phyloP scores from a whole-genome alignment of 768 basidiomycete genomes.

The Naganishia antarctica region DNA sequence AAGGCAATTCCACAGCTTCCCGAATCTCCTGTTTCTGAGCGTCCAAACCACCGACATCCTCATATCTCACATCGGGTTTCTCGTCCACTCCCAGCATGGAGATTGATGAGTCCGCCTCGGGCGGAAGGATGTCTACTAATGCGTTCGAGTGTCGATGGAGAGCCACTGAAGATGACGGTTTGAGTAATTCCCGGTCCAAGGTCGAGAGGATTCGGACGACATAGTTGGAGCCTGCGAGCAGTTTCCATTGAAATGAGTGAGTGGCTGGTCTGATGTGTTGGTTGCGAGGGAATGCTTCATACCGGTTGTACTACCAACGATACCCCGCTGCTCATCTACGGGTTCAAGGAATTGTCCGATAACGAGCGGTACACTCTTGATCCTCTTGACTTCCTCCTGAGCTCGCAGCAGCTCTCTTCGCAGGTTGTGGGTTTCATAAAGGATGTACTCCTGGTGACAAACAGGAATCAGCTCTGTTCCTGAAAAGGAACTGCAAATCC shows the following conservation, averaged over 20 bases:
- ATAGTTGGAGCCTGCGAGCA: conserved; percentile 87
- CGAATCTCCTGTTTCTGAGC: conserved; percentile 97
- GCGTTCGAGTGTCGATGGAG: conserved; percentile 98
- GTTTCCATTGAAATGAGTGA: no score
- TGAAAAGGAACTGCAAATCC: no score
- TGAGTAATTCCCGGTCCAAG: conserved; percentile 90
- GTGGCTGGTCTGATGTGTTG: no score
- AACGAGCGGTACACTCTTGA: conserved; percentile 95
- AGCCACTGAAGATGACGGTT: conserved; percentile 96
- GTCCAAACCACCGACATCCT: conserved; percentile 96
- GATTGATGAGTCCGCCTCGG: conserved; percentile 96
- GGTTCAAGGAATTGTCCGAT: conserved; percentile 99
- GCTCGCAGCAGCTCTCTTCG: conserved; percentile 97
- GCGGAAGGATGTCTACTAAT: conserved; percentile 94
- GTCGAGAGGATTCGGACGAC: conserved; percentile 96
- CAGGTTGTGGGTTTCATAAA: conserved; percentile 95
- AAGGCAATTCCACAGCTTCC: conserved; percentile 93
- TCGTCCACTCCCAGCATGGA: conserved; percentile 90
- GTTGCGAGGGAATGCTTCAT: conserved; percentile 11
- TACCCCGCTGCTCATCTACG: conserved; percentile 93
- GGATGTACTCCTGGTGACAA: conserved; percentile 82
- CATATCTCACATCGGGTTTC: conserved; percentile 87
- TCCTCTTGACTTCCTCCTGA: conserved; percentile 98
- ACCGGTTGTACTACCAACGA: conserved; percentile 89
- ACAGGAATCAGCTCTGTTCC: not conserved